phyloP scores from a whole-genome alignment of 1,284 basidiomycete genomes.

The Cryptococcus wingfieldii region DNA sequence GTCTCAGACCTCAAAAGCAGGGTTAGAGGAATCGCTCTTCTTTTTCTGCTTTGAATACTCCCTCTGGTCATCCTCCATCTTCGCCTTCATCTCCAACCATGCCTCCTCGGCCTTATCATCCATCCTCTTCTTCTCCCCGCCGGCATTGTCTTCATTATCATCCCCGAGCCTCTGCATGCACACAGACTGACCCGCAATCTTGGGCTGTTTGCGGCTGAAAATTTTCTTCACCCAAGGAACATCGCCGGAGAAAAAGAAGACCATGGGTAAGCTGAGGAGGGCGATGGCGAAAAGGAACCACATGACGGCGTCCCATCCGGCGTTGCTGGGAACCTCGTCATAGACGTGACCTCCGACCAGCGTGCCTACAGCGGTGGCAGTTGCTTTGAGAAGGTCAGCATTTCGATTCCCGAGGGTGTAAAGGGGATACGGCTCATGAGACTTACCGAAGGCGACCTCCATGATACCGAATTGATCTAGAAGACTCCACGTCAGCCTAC shows the following conservation, averaged over 20 bases:
- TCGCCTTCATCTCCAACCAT: no score
- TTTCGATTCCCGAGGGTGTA: not conserved
- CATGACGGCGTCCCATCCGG: conserved; percentile 35
- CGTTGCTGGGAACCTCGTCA: conserved; percentile 24
- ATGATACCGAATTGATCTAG: conserved; percentile 30
- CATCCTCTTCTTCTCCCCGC: not conserved
- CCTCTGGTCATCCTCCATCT: no score
- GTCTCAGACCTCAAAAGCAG: no score
- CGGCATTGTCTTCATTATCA: not conserved
- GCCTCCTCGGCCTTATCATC: no score
- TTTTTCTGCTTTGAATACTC: no score
- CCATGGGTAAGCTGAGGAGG: conserved; percentile 7
- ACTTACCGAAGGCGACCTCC: conserved; percentile 41
- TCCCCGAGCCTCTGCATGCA: not conserved
- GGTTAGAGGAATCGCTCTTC: no score
- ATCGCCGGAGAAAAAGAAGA: conserved; percentile 16
- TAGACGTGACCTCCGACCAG: conserved; percentile 43
- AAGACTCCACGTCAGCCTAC: not conserved
- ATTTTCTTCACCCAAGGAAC: not conserved
- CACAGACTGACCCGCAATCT: not conserved
- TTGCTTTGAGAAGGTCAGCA: conserved; percentile 12
- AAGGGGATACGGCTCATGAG: not conserved
- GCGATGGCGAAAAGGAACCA: conserved; percentile 26
- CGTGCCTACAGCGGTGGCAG: conserved; percentile 34
- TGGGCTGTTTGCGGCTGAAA: no score